Evolutionary conservation across 345 rosid genomes (phyloP), one percentile per base, ranked within the genome.

Genomic region (Populus deltoides): DNA sequence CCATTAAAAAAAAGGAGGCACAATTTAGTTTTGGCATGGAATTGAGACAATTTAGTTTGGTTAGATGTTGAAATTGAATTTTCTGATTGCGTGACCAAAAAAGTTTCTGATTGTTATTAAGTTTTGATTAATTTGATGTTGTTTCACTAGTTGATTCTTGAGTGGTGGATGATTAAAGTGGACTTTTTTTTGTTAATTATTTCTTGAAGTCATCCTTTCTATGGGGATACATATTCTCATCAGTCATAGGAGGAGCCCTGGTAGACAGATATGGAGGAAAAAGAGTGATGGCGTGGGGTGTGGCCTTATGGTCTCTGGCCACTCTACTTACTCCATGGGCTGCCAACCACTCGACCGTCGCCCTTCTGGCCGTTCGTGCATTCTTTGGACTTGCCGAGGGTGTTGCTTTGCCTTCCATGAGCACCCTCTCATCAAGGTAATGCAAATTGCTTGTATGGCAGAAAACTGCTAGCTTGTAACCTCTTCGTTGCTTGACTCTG

Each of bases 351-450:
- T 95, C 99, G 15, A 95, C 94, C 3, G 41, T 78, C 55, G 83
- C 86, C 71, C 90, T 95, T 61, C 79, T 95, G 57, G 91, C 92
- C 3, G 75, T 86, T 11, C 94, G 99, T 0, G 88, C 98, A 55
- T 93, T 95, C 84, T 95, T 93, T 63, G 99, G 99, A 33, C 88
- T 95, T 0, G 96, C 98, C 20, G 94, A 95, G 86, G 99, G 99
- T 1, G 98, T 93, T 8, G 99, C 99, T 69, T 63, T 95, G 66
- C 98, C 99, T 38, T 88, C 89, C 85, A 93, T 93, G 97, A 91
- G 83, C 86, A 95, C 89, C 57, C 91, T 95, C 72, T 84, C 87
- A 13, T 95, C 97, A 59, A 86, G 97, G 98, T 93, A 82, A 78
- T 51, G n/a, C 47, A 65, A 27, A 1, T 25, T 71, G 47, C 47